phyloP scores from a whole-genome alignment of 768 basidiomycete genomes.

The Suillus plorans region DNA sequence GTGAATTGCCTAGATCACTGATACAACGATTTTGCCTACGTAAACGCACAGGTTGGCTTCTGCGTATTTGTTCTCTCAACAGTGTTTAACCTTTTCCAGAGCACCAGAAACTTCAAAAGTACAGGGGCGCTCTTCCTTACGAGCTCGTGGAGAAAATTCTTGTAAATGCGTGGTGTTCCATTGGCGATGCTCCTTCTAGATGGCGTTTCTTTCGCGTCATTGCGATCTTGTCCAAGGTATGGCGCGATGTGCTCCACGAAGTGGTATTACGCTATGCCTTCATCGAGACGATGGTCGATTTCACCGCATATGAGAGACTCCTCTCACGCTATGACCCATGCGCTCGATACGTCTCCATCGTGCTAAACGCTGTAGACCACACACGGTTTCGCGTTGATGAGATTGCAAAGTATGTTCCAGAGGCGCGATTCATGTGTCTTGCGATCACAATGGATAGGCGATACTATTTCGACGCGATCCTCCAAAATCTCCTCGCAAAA shows the following conservation, averaged over 20 bases:
- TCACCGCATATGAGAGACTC: background rate
- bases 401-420: constrained; percentile 3
- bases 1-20: background rate
- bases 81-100: background rate
- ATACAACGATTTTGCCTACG: background rate
- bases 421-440: constrained; percentile 3
- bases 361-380: background rate
- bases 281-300: constrained; percentile 1
- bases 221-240: constrained; percentile 4
- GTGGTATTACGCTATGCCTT: constrained; percentile 7
- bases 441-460: constrained; percentile 2
- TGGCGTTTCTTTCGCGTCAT: constrained; percentile 5
- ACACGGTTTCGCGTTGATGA: background rate
- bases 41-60: background rate
- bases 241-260: constrained; percentile 7
- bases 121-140: constrained; percentile 2
- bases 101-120: background rate
- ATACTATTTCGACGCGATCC: constrained; percentile 1
- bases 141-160: constrained; percentile 5
- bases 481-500: constrained; percentile 5
- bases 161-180: constrained; percentile 4
- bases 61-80: background rate
- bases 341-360: background rate
- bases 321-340: constrained; percentile 1
- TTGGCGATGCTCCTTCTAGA: background rate